Conservation (phyloP, 169 alveolate species). For the Neospora caninum region DNA sequence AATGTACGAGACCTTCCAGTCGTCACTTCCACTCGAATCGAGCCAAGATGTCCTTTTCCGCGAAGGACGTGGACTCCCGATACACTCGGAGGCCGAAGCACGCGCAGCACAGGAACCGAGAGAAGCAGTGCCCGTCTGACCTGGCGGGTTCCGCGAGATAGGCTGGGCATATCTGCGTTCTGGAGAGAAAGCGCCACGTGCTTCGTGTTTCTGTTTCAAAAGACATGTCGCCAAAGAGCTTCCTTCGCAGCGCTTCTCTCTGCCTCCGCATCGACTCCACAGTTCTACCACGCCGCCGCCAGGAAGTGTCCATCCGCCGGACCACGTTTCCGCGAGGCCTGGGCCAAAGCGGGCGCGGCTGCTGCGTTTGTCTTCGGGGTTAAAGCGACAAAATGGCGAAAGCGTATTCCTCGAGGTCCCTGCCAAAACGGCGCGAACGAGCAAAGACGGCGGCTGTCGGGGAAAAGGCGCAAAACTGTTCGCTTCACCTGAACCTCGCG, state of each 20-base stretch:
- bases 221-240: too few relatives aligned
- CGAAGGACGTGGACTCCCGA: too few relatives aligned
- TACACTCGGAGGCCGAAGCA: neutral
- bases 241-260: neutral
- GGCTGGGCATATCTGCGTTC: too few relatives aligned
- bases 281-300: neutral
- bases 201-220: too few relatives aligned
- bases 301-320: neutral
- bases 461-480: neutral
- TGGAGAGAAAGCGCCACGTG: too few relatives aligned
- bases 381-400: neutral
- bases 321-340: neutral
- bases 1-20: too few relatives aligned
- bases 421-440: conserved; percentile 23
- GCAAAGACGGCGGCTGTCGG: neutral
- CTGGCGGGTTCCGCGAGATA: too few relatives aligned
- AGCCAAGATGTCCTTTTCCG: too few relatives aligned
- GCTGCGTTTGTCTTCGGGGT: neutral
- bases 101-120: neutral
- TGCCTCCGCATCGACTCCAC: neutral
- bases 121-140: neutral
- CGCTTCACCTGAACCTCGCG: neutral
- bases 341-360: neutral
- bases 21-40: too few relatives aligned
- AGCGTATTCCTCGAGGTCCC: neutral